Percentiles rank a stretch among this genome's conserved stretches.
Evolutionary conservation across 805 yeast genomes (phyloP).

Genomic region (Sugiyamaella smithiae): DNA sequence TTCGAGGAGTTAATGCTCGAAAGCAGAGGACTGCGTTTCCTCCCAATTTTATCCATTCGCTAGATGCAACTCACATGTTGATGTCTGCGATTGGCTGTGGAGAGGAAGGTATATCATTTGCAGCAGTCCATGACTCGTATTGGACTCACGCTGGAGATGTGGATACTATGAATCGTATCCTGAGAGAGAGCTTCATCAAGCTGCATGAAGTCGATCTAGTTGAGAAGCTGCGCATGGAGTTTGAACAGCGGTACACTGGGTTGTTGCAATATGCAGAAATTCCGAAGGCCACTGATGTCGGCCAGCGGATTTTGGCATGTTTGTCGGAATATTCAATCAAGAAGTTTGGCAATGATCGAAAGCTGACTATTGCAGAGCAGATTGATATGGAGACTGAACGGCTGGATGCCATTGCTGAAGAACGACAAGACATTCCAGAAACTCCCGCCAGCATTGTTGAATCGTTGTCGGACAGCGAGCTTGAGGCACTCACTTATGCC

Average conservation of each 20-base stretch:
- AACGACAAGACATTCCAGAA: slow-evolving; percentile 50
- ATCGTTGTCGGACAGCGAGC: slow-evolving; percentile 25
- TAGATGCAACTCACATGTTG: slow-evolving; percentile 96
- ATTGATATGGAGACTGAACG: slow-evolving; percentile 66
- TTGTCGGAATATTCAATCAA: slow-evolving; percentile 49
- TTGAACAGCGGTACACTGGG: slow-evolving; percentile 72
- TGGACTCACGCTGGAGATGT: slow-evolving; percentile 96
- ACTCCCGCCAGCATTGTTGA: slow-evolving; percentile 64
- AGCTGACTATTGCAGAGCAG: slow-evolving; percentile 68
- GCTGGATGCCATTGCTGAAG: slow-evolving; percentile 44
- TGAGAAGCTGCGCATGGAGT: slow-evolving; percentile 68
- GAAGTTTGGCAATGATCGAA: slow-evolving; percentile 32
- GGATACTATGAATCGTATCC: slow-evolving; percentile 59
- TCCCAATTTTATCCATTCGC: slow-evolving; percentile 90
- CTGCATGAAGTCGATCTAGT: slow-evolving; percentile 75
- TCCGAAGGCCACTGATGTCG: slow-evolving; percentile 51
- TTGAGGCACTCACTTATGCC: slow-evolving; percentile 34
- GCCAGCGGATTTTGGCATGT: slow-evolving; percentile 46
- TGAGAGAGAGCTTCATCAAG: slow-evolving; percentile 76
- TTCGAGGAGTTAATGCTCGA: slow-evolving; percentile 78
- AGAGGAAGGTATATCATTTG: slow-evolving; percentile 64
- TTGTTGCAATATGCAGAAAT: slow-evolving; percentile 61
- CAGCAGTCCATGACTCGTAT: slow-evolving; percentile 95
- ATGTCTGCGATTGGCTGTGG: slow-evolving; percentile 80
- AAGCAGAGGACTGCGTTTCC: slow-evolving; percentile 93